Evolutionary conservation across 768 basidiomycete genomes (phyloP).

Genomic region (Aureoboletus auriporus): DNA sequence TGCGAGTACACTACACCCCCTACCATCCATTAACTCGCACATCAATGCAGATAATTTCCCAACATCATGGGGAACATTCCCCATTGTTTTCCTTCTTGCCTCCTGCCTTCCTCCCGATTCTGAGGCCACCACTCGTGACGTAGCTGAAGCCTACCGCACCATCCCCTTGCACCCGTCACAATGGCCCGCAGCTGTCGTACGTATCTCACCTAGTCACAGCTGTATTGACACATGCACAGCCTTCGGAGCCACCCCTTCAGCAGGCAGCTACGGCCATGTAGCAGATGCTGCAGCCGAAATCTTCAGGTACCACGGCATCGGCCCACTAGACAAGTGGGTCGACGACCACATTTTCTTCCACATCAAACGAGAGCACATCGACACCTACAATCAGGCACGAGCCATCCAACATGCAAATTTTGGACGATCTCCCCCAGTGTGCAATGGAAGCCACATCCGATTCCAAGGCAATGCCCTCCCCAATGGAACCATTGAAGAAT

Average conservation of each 20-base stretch:
- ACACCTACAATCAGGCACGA: neutral
- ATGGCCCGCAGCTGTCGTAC: no score
- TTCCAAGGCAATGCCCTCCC: neutral
- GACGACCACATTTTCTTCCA: slow-evolving; percentile 8
- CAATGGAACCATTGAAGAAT: neutral
- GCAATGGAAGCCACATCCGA: neutral
- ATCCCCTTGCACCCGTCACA: neutral
- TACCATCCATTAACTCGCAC: no score
- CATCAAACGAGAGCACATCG: neutral
- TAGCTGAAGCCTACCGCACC: neutral
- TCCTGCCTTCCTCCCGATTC: neutral
- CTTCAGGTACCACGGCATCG: neutral
- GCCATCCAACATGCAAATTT: no score
- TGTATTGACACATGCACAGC: neutral
- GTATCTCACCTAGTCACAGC: no score
- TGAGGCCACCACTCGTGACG: no score
- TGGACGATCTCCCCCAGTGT: neutral
- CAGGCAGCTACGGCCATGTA: no score
- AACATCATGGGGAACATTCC: no score
- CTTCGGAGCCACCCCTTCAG: neutral
- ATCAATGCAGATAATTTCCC: no score
- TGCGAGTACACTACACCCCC: no score
- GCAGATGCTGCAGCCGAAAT: slow-evolving; percentile 8
- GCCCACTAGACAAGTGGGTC: slow-evolving; percentile 5
- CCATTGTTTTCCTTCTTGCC: neutral